Percentiles rank a stretch among this genome's conserved stretches.
phyloP scores from a whole-genome alignment of 495 filamentous ascomycete genomes.

The Daldinia concentrica region DNA sequence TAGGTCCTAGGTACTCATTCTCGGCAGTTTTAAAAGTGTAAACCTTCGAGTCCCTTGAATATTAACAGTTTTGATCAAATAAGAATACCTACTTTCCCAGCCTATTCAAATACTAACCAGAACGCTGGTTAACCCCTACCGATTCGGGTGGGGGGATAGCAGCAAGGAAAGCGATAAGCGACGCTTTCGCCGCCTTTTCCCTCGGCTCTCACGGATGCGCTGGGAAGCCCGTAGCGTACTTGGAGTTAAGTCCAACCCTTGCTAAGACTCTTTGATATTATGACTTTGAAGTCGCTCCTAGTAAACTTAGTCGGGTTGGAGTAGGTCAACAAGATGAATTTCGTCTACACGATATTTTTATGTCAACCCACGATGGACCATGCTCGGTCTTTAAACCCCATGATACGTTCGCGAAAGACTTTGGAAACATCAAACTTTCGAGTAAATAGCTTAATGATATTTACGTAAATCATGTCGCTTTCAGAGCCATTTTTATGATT shows the following conservation, averaged over 20 bases:
- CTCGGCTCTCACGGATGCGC: conserved; percentile 44
- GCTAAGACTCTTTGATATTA: conserved; percentile 53
- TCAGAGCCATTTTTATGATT: too few relatives aligned
- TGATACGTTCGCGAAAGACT: not conserved
- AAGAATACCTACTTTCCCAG: conserved; percentile 10
- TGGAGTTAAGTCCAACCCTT: conserved; percentile 51
- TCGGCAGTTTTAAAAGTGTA: not conserved
- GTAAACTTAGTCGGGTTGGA: not conserved
- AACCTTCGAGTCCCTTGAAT: not conserved
- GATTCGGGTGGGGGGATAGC: not conserved
- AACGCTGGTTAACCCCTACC: not conserved
- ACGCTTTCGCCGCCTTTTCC: conserved; percentile 42
- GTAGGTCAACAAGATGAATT: not conserved
- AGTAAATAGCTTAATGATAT: not conserved
- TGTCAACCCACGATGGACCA: not conserved
- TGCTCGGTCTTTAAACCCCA: not conserved
- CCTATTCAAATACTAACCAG: not conserved
- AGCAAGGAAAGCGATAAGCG: conserved; percentile 14
- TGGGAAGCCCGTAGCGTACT: conserved; percentile 49
- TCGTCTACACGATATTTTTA: not conserved
- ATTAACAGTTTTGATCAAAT: not conserved
- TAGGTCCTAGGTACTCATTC: too few relatives aligned
- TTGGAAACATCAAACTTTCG: not conserved
- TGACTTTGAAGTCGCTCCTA: conserved; percentile 48
- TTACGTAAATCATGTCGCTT: not conserved